These are phyloP conservation scores for Fusarium subtropicale DNA, from an alignment of 2,329 filamentous ascomycete genomes.

Conservation along the genomic window DNA sequence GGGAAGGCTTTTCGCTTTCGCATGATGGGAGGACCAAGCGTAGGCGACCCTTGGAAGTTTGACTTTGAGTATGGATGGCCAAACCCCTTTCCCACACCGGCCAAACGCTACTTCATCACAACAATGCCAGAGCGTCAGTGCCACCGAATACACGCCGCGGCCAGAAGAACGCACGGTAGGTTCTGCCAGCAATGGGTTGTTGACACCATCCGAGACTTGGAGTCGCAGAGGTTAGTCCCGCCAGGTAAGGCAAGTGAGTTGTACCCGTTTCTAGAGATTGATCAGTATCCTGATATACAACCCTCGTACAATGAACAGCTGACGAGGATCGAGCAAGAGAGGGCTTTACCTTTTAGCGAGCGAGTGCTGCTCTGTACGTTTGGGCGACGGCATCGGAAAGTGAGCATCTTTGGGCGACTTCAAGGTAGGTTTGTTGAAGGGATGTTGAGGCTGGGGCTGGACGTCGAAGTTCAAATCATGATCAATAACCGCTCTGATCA, in stretches of 20 bases:
- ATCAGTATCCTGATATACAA: not conserved
- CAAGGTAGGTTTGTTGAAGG: not conserved
- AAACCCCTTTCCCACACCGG: not conserved
- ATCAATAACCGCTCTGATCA: not conserved
- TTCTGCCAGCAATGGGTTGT: constrained; percentile 20
- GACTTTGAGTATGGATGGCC: not conserved
- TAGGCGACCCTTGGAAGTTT: not conserved
- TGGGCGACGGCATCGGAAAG: too few relatives aligned
- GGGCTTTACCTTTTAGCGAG: accelerated
- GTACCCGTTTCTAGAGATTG: not conserved
- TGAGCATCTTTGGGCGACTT: not conserved
- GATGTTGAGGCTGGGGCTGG: not conserved
- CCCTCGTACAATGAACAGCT: not conserved
- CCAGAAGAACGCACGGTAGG: not conserved
- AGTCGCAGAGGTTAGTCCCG: not conserved
- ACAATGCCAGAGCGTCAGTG: not conserved
- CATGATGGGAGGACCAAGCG: not conserved
- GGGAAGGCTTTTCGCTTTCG: constrained; percentile 1
- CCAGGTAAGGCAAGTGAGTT: not conserved
- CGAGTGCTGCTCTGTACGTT: not conserved
- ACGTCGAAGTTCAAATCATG: not conserved
- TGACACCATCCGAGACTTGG: constrained; percentile 12
- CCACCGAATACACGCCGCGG: not conserved
- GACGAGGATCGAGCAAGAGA: not conserved
- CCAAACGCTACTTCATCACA: not conserved